Base-by-base conservation (phyloP, 2,329 filamentous ascomycete species). In the Graphium sp. region DNA sequence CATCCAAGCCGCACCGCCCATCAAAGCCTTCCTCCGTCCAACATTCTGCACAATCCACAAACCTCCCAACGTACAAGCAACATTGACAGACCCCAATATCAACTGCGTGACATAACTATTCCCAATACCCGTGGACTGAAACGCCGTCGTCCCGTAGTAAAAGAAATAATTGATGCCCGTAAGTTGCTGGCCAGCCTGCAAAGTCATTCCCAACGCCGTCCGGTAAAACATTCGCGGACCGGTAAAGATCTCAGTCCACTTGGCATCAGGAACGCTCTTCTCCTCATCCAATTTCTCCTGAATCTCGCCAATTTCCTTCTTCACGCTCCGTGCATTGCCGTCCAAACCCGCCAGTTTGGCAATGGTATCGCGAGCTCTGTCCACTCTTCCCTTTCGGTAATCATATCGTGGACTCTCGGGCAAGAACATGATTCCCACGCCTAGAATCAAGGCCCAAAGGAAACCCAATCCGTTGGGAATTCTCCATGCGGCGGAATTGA, bases 101-200 rank as follows among this genome's bases (percentile, higher is more conserved):
- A 79, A 72, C 41, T 75, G 70, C 1, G 72, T 79, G 29, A 72
- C 53, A 40, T 74, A 80, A 28, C 63, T 66, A 52, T 82, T 68
- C 35, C 42, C 48, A 17, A 81, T 60, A 38, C 75, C 76, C 2
- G 72, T 72, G 2, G 72, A 61, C 10, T 58, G 44, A 48, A 82
- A 81, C 38, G 79, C 69, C 4, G 68, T 74, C 22, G 65, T 70
- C 15, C 64, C 65, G 41, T 74, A 78, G 47, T 70, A 70, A 47
- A 76, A 75, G 54, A 71, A 74, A 49, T 70, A 76, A 50, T 75
- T 75, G 33, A 66, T 69, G 18, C 74, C 74, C 1, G 72, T 77
- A 3, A 80, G 54, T 42, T 80, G 74, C 46, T 79, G 73, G 5
- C 73, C 63, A 23, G 68, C 63, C 47, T 77, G 70, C 2, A 80